Evolutionary conservation across 352 stramenopile genomes (phyloP).

Genomic region (Phytopythium aichiense): DNA sequence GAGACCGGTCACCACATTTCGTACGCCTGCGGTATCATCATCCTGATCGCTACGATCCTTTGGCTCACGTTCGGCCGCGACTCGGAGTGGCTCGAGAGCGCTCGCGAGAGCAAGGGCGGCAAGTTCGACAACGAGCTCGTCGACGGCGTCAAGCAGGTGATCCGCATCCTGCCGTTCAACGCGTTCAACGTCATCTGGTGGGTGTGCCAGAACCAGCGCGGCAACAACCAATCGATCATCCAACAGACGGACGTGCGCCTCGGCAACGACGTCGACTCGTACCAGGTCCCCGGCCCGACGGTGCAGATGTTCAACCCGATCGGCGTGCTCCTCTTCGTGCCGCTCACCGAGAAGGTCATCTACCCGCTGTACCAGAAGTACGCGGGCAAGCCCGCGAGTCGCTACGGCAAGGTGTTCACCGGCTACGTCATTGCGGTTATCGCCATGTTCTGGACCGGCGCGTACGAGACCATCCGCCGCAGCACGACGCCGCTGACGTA

Average conservation of each 20-base stretch:
- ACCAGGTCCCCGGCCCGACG: slow-evolving; percentile 37
- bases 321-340: slow-evolving; percentile 26
- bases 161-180: slow-evolving; percentile 41
- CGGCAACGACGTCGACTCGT: slow-evolving; percentile 17
- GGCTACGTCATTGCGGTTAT: slow-evolving; percentile 28
- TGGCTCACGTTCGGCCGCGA: slow-evolving; percentile 39
- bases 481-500: slow-evolving; percentile 13
- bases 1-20: slow-evolving; percentile 29
- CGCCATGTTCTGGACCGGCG: slow-evolving; percentile 32
- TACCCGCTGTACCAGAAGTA: slow-evolving; percentile 33
- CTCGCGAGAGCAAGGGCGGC: slow-evolving; percentile 30
- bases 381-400: slow-evolving; percentile 26
- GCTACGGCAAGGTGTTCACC: slow-evolving; percentile 29
- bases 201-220: slow-evolving; percentile 46
- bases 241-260: slow-evolving; percentile 52
- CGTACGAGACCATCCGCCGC: slow-evolving; percentile 26
- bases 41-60: slow-evolving; percentile 26
- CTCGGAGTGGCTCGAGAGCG: slow-evolving; percentile 32
- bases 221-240: slow-evolving; percentile 58
- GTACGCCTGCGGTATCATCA: slow-evolving; percentile 29
- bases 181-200: slow-evolving; percentile 51
- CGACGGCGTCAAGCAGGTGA: slow-evolving; percentile 40
- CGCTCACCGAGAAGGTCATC: slow-evolving; percentile 27
- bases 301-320: slow-evolving; percentile 40
- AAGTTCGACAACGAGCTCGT: slow-evolving; percentile 28